Evolutionary conservation across 345 rosid genomes (phyloP).

Genomic region (Hevea brasiliensis): DNA sequence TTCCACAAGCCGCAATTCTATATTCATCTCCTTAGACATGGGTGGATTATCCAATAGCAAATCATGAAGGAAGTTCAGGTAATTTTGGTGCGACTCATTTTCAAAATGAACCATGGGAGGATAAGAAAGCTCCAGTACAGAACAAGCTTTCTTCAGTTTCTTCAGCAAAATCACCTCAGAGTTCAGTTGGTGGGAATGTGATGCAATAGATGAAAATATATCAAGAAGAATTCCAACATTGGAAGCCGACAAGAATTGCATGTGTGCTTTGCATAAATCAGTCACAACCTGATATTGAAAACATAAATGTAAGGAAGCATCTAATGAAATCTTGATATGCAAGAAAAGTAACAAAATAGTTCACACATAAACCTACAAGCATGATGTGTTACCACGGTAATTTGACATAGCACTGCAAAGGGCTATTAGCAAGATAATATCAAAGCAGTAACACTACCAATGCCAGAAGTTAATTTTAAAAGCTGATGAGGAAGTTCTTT

Average conservation of each 20-base stretch:
- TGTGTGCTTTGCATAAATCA: slow-evolving; percentile 55
- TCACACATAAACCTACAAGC: no score
- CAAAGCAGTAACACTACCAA: no score
- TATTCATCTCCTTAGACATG: slow-evolving; percentile 46
- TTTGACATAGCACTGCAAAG: no score
- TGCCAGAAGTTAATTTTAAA: no score
- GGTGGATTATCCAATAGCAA: slow-evolving; percentile 42
- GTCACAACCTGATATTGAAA: slow-evolving; percentile 57
- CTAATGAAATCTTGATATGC: neutral
- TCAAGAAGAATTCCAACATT: slow-evolving; percentile 49
- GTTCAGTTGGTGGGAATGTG: slow-evolving; percentile 68
- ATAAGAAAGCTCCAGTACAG: slow-evolving; percentile 63
- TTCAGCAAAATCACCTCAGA: slow-evolving; percentile 47
- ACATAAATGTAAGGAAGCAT: no score
- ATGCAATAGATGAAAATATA: slow-evolving; percentile 57
- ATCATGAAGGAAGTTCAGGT: slow-evolving; percentile 63
- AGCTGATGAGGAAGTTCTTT: no score
- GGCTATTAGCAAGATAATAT: no score
- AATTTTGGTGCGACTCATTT: slow-evolving; percentile 73
- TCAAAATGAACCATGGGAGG: slow-evolving; percentile 90
- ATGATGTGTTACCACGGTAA: no score
- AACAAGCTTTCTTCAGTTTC: slow-evolving; percentile 76
- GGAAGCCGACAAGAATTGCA: slow-evolving; percentile 46
- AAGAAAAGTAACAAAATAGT: neutral
- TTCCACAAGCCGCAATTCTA: slow-evolving; percentile 53